Base-by-base conservation (phyloP, 2,329 filamentous ascomycete species). In the Lecanosticta acicola region DNA sequence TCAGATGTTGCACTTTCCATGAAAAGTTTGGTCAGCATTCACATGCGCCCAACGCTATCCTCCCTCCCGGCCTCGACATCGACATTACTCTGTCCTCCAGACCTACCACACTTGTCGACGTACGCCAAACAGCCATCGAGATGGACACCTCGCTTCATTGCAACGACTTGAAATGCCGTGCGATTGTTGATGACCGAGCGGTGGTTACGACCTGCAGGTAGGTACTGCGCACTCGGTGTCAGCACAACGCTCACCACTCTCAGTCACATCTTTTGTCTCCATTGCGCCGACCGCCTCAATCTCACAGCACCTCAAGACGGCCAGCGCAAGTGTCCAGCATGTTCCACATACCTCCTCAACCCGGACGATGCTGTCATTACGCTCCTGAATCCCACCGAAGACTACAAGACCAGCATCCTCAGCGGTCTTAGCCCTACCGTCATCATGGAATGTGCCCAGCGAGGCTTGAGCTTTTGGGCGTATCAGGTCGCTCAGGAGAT, bases 181-280 rank as follows among this genome's bases (percentile, higher is more conserved):
- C 71, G 33, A 78, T 83, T 54, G 75, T 95, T 26, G 74, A 71
- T 26, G 80, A 85, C 33, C 75, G 77, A 51, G 90, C 88, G 9
- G 76, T 95, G 1, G 87, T 95, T 26, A 95, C 90, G 3, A 93
- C 86, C 11, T 97, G 90, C 79, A 88, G 85, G 87, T 86, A 64
- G 56, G 71, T 20, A 14, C 20, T 35, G 11, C 19, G 32, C 20
- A 48, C 51, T 36, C 18, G 11, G 16, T 14, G 3, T 11, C 13
- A 19, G 18, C 32, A n/a, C n/a, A n/a, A n/a, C n/a, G 21, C 16
- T 32, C n/a, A 16, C 26, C 1, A 3, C 7, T 19, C n/a, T 13
- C 41, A 89, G 89, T 51, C 91, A 96, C 66, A 83, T 94, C 34
- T 94, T 94, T 68, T 96, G 91, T 62, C 67, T 81, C 1, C 71